Base-by-base conservation (phyloP, 257 asterid genomes). In the Solanum medicagineum region DNA sequence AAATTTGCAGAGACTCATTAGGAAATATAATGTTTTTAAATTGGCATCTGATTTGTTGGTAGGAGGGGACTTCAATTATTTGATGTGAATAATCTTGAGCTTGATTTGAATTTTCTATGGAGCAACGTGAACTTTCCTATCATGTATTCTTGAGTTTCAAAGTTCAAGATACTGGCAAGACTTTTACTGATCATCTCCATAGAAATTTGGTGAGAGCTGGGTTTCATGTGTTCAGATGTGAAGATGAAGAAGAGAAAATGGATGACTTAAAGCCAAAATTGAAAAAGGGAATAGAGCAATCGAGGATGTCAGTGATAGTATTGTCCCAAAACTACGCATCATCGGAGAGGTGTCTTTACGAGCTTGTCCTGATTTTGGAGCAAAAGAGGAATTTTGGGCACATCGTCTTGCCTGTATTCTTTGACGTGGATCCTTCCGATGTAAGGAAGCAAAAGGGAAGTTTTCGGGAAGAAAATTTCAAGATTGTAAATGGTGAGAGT, bases 101-200 rank as follows among this genome's bases (percentile, higher is more conserved):
- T 26, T 77, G 16, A 15, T 26, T 77, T 26, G 47, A 51, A 4
- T 26, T 19, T 8, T 26, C 17, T 15, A 79, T 79, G 83, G 83
- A 75, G 40, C 40, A 73, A 45, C 6, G 36, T 42, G 11, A 6
- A 71, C 44, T 24, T 81, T 81, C 74, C 3, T 59, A 85, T n/a
- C 84, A 85, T 57, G 17, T 75, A 19, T 85, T 73, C 87, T 77
- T 85, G 84, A 85, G 87, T 65, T 85, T 77, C 80, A 85, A 19
- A 0, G 54, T 55, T 1, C 11, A 45, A 51, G 84, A 85, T 10
- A 79, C 65, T 42, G 84, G 80, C 45, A 85, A 77, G 17, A 79
- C 55, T 56, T 85, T 85, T 22, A 49, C 84, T 12, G 80, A 79
- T 49, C 87, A 85, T 42, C 87, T 85, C 26, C 81, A 75, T 12